phyloP scores from a whole-genome alignment of 306 rosid genomes.

The Acacia melanoxylon region DNA sequence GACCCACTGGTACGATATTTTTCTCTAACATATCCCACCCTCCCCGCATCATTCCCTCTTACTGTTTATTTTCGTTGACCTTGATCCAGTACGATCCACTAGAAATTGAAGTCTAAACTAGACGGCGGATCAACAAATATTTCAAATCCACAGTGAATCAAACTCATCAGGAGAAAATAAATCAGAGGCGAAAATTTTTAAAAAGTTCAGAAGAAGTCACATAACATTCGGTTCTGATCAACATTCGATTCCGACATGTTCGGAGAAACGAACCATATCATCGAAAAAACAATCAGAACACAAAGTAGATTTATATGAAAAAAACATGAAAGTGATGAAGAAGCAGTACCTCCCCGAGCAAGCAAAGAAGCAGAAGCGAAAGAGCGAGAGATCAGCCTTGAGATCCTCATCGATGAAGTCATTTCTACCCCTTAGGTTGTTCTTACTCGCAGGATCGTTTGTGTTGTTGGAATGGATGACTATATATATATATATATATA shows the following conservation, averaged over 20 bases:
- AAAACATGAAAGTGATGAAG: background rate
- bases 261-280: background rate
- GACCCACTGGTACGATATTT: background rate
- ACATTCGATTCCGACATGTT: background rate
- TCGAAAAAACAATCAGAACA: background rate
- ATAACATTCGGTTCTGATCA: background rate
- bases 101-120: background rate
- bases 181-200: background rate
- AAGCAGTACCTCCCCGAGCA: constrained; percentile 52
- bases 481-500: background rate
- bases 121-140: background rate
- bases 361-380: constrained; percentile 46
- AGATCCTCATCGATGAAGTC: constrained; percentile 58
- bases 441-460: background rate
- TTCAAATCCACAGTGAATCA: background rate
- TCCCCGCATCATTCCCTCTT: background rate
- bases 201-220: background rate
- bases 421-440: constrained; percentile 3
- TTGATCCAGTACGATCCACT: background rate
- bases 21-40: background rate
- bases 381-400: constrained; percentile 55
- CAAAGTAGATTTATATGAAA: background rate
- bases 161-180: background rate
- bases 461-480: background rate
- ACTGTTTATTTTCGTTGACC: no score